Percentiles rank a stretch among this genome's conserved stretches.
Evolutionary conservation across 257 asterid species (phyloP).

Genomic region (Craterostigma plantagineum): DNA sequence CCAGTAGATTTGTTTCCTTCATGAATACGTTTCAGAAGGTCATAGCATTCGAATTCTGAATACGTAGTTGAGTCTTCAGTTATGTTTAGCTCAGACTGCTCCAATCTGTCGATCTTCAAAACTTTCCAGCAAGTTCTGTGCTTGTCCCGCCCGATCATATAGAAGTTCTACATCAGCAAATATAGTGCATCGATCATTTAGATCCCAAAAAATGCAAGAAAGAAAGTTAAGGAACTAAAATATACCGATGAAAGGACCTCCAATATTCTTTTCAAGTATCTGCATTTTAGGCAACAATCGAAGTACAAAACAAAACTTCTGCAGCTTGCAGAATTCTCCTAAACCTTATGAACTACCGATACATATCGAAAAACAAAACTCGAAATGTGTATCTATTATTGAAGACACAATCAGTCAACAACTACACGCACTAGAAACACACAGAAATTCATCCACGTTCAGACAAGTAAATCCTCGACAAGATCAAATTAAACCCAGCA

Average conservation of each 20-base stretch:
- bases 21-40: conserved; percentile 54
- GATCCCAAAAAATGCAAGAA: background rate
- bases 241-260: no score
- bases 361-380: no score
- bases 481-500: conserved; percentile 8
- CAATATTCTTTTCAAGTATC: no score
- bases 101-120: conserved; percentile 1
- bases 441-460: background rate
- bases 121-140: background rate
- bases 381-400: no score
- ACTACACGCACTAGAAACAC: background rate
- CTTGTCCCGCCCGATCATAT: conserved; percentile 1
- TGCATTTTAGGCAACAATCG: no score
- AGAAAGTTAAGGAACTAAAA: no score
- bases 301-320: no score
- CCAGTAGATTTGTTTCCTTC: conserved; percentile 78
- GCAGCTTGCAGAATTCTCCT: no score
- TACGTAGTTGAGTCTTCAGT: conserved; percentile 63
- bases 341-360: no score
- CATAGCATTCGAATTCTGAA: conserved; percentile 47
- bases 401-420: no score
- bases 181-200: background rate
- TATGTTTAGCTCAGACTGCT: conserved; percentile 8
- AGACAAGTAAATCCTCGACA: conserved; percentile 1
- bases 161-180: background rate